Percentiles rank a stretch among this genome's conserved stretches.
These are phyloP conservation scores for Sisymbrium altissimum DNA, from an alignment of 345 rosid species.

Conservation along the genomic window DNA sequence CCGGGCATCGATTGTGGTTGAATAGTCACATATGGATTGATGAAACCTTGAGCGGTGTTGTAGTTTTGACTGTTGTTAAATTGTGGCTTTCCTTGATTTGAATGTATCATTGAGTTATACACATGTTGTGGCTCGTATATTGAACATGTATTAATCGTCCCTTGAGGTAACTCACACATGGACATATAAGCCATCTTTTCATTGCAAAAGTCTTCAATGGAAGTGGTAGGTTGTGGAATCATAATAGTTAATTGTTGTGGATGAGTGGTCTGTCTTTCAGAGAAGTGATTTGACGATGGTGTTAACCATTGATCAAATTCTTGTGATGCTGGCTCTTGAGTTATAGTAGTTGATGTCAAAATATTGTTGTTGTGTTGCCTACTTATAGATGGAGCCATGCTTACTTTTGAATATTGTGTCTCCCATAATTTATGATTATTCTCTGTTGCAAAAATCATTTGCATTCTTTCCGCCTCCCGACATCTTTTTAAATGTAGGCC, in stretches of 20 bases:
- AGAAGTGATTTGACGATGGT: background rate
- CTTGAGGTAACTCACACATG: background rate
- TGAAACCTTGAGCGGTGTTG: background rate
- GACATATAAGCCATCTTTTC: slow-evolving; percentile 6
- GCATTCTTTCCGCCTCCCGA: slow-evolving; percentile 20
- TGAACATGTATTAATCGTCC: background rate
- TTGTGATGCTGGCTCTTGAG: background rate
- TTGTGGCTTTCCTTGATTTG: background rate
- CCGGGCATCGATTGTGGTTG: background rate
- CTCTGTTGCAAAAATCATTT: slow-evolving; percentile 2
- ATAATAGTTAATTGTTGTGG: background rate
- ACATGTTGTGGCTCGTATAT: background rate
- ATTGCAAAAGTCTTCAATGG: background rate
- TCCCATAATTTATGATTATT: slow-evolving; percentile 14
- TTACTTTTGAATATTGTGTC: background rate
- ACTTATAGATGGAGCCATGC: background rate
- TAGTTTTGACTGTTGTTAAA: background rate
- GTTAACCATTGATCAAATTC: background rate
- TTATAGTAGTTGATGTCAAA: background rate
- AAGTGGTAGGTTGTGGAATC: slow-evolving; percentile 2
- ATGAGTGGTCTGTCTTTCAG: background rate
- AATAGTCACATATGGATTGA: background rate
- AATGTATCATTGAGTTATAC: background rate
- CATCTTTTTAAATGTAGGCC: slow-evolving; percentile 13
- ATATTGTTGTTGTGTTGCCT: background rate